These are phyloP conservation scores for Lonicera japonica DNA, from an alignment of 129 eudicot genomes.

Conservation along the genomic window DNA sequence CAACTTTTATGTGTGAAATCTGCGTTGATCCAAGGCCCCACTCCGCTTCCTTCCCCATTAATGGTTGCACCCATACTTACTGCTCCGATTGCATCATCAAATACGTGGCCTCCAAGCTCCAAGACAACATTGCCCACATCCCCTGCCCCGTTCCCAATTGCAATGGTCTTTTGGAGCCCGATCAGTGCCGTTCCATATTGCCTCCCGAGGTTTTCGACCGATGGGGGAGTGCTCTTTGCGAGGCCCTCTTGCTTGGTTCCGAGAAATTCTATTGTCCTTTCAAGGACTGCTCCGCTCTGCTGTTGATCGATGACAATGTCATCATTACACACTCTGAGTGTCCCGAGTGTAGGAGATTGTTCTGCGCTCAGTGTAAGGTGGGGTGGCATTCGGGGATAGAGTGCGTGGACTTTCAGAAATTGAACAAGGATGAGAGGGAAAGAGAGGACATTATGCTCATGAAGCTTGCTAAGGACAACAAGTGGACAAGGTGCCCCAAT, in stretches of 20 bases:
- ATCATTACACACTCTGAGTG: constrained; percentile 29
- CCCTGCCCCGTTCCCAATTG: constrained; percentile 34
- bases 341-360: constrained; percentile 35
- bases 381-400: constrained; percentile 44
- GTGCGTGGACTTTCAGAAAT: constrained; percentile 35
- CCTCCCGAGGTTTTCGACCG: constrained; percentile 29
- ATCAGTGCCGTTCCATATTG: constrained; percentile 27
- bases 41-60: background rate
- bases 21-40: constrained; percentile 24
- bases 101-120: constrained; percentile 28
- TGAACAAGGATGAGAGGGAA: constrained; percentile 34
- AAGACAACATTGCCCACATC: constrained; percentile 18
- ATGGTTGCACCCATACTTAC: constrained; percentile 31
- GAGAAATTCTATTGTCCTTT: constrained; percentile 48
- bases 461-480: constrained; percentile 36
- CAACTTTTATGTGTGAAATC: constrained; percentile 25
- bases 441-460: constrained; percentile 39
- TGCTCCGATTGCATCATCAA: constrained; percentile 33
- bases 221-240: constrained; percentile 42
- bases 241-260: constrained; percentile 21
- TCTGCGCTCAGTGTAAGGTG: constrained; percentile 50
- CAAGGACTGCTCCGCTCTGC: constrained; percentile 45
- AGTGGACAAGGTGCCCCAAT: constrained; percentile 39
- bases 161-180: constrained; percentile 22
- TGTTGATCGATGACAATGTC: constrained; percentile 24